These are phyloP conservation scores for Linaria vulgaris DNA, from an alignment of 257 asterid genomes.

Conservation along the genomic window DNA sequence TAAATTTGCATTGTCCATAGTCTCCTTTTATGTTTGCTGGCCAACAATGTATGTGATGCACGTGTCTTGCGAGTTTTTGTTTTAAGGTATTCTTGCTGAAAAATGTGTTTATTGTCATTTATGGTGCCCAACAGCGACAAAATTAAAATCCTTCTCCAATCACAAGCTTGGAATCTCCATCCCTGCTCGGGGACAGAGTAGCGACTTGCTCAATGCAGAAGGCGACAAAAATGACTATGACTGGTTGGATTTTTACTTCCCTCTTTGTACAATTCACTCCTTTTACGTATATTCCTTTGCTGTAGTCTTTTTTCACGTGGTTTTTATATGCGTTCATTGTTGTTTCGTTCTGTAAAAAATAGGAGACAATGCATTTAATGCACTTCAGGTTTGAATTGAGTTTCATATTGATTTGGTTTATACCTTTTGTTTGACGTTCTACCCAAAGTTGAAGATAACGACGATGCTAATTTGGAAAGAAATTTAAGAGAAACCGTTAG, in stretches of 20 bases:
- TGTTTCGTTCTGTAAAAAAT: slow-evolving; percentile 11
- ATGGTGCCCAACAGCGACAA: slow-evolving; percentile 58
- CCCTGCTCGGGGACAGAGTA: slow-evolving; percentile 87
- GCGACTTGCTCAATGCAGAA: slow-evolving; percentile 78
- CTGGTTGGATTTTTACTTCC: slow-evolving; percentile 53
- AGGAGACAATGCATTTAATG: slow-evolving; percentile 9
- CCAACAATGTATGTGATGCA: slow-evolving; percentile 14
- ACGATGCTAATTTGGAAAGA: slow-evolving; percentile 8
- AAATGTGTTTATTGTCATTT: slow-evolving; percentile 22
- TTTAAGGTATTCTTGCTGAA: slow-evolving; percentile 25
- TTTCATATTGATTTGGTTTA: slow-evolving; percentile 5
- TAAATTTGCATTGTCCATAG: slow-evolving; percentile 41
- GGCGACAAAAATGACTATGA: slow-evolving; percentile 94
- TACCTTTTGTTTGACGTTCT: slow-evolving; percentile 13
- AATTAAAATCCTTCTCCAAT: slow-evolving; percentile 60
- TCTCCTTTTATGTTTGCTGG: slow-evolving; percentile 28
- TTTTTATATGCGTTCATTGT: neutral
- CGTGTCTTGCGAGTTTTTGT: slow-evolving; percentile 19
- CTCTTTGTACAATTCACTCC: slow-evolving; percentile 18
- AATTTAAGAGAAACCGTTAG: slow-evolving; percentile 12
- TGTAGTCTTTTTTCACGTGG: neutral
- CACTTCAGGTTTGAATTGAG: slow-evolving; percentile 15
- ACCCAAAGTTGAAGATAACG: slow-evolving; percentile 8
- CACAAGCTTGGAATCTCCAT: slow-evolving; percentile 67
- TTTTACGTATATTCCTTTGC: slow-evolving; percentile 11